Conservation (phyloP, 2,329 filamentous ascomycete species). For the Cladosporium cucumerinum region DNA sequence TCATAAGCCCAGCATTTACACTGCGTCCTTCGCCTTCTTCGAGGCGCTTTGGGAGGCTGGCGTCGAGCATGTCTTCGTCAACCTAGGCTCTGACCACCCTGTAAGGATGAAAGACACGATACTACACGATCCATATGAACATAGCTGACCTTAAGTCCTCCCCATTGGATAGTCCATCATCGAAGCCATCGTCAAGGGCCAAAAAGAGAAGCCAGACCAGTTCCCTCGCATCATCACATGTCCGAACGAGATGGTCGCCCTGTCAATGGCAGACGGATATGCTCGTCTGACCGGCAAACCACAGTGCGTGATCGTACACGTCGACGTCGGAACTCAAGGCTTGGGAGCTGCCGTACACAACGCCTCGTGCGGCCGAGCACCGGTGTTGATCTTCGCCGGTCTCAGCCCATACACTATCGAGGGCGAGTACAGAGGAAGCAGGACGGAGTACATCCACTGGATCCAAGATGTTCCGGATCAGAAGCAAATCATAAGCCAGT, state of each 20-base stretch:
- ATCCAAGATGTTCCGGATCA: conserved; percentile 81
- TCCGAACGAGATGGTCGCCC: conserved; percentile 81
- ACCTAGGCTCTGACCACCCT: conserved; percentile 69
- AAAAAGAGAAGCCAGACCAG: conserved; percentile 60
- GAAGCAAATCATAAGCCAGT: conserved; percentile 75
- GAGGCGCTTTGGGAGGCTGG: conserved; percentile 73
- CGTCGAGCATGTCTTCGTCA: conserved; percentile 61
- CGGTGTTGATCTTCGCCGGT: conserved; percentile 74
- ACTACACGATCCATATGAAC: not conserved
- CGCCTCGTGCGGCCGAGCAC: conserved; percentile 68
- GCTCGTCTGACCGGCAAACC: conserved; percentile 68
- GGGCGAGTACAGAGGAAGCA: conserved; percentile 71
- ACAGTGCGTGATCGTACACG: conserved; percentile 75
- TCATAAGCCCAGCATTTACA: conserved; percentile 49
- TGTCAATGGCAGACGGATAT: conserved; percentile 81
- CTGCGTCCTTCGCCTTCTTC: conserved; percentile 77
- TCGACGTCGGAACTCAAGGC: conserved; percentile 78
- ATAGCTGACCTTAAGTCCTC: not conserved
- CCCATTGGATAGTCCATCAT: conserved; percentile 55
- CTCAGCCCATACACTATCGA: conserved; percentile 73
- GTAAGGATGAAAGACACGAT: not conserved
- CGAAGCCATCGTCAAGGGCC: conserved; percentile 75
- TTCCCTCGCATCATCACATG: conserved; percentile 76
- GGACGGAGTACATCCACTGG: conserved; percentile 84
- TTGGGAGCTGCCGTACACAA: conserved; percentile 77